phyloP scores from a whole-genome alignment of 1,139 yeast species.

The Hyphopichia wangnamkhiaoensis region DNA sequence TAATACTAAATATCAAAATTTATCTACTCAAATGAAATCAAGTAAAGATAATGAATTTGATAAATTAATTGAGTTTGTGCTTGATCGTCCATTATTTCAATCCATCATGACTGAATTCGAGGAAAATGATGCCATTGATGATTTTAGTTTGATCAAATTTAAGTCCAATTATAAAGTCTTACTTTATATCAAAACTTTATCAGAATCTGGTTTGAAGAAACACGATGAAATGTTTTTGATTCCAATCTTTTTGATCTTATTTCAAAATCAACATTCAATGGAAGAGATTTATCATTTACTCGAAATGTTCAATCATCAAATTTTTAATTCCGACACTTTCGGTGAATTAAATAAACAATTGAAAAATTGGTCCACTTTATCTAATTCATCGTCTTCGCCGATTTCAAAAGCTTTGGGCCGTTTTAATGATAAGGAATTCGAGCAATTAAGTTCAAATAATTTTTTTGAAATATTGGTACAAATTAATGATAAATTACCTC shows the following conservation, averaged over 20 bases:
- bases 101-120: conserved; percentile 23
- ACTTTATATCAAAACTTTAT: conserved; percentile 40
- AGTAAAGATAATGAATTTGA: conserved; percentile 39
- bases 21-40: conserved; percentile 29
- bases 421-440: conserved; percentile 33
- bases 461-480: conserved; percentile 40
- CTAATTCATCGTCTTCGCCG: conserved; percentile 19
- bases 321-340: conserved; percentile 32
- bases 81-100: conserved; percentile 33
- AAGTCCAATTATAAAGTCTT: conserved; percentile 28
- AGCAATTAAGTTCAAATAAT: conserved; percentile 27
- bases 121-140: conserved; percentile 10
- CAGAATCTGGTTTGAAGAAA: conserved; percentile 38
- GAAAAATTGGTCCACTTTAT: conserved; percentile 27
- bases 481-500: conserved; percentile 43
- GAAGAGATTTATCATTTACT: conserved; percentile 31
- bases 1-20: conserved; percentile 20
- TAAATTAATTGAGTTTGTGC: conserved; percentile 22
- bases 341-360: conserved; percentile 27
- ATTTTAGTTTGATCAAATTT: conserved; percentile 14
- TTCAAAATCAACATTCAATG: conserved; percentile 23
- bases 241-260: conserved; percentile 37
- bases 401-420: conserved; percentile 22
- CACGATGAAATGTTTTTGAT: conserved; percentile 44
- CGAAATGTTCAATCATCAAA: conserved; percentile 34